Evolutionary conservation across 192 early-diverging fungal genomes (phyloP).

Genomic region (Umbelopsis sp.): DNA sequence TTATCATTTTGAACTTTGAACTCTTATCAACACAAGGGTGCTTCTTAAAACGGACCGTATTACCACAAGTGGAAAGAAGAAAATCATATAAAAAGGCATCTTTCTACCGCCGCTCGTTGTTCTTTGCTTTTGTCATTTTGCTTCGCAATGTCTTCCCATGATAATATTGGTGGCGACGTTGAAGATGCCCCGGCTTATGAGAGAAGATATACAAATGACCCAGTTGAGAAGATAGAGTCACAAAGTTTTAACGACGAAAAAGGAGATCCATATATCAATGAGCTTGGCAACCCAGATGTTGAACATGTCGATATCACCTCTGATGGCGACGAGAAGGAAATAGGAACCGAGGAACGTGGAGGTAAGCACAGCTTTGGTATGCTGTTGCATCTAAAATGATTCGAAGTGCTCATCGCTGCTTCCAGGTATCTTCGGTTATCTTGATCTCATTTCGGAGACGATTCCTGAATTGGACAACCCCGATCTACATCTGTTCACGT

Average conservation of each 20-base stretch:
- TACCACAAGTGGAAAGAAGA: background rate
- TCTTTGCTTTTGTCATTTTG: background rate
- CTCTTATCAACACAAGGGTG: background rate
- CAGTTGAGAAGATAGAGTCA: background rate
- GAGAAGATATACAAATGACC: background rate
- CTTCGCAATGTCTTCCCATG: background rate
- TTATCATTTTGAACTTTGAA: background rate
- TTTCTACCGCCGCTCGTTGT: background rate
- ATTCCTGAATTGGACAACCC: constrained; percentile 11
- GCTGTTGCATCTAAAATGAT: background rate
- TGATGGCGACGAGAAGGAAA: background rate
- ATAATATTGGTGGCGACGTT: background rate
- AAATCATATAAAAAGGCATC: background rate
- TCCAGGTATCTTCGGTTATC: constrained; percentile 8
- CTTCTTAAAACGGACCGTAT: background rate
- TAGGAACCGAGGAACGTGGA: background rate
- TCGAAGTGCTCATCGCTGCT: background rate
- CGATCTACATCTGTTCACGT: background rate
- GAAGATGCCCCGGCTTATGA: background rate
- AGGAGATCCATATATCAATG: background rate
- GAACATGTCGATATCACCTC: background rate
- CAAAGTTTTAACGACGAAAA: background rate
- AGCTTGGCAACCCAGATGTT: background rate
- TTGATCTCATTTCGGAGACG: background rate
- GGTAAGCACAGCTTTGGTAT: background rate